phyloP scores from a whole-genome alignment of 1,139 yeast genomes.

The Hemisphaericaspora xylofermentans region DNA sequence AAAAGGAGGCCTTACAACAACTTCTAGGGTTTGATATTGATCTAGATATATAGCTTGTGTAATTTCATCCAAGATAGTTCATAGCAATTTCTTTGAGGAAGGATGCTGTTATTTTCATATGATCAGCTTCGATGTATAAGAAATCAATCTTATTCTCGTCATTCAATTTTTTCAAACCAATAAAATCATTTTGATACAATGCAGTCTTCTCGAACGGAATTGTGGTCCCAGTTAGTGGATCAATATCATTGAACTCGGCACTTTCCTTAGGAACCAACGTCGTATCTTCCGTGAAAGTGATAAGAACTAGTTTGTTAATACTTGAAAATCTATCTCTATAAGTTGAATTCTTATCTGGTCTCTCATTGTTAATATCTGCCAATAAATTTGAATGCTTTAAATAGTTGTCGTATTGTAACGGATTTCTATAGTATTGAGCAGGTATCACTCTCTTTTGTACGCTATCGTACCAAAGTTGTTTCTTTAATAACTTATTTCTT shows the following conservation, averaged over 20 bases:
- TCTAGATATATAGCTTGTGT: slow-evolving; percentile 10
- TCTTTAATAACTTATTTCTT: slow-evolving; percentile 54
- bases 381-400: slow-evolving; percentile 52
- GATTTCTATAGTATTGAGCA: slow-evolving; percentile 75
- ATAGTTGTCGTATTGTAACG: slow-evolving; percentile 46
- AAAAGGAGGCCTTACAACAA: slow-evolving; percentile 7
- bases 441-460: slow-evolving; percentile 62
- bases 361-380: slow-evolving; percentile 69
- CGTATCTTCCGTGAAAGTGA: slow-evolving; percentile 59
- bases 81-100: slow-evolving; percentile 41
- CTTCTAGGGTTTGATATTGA: slow-evolving; percentile 11
- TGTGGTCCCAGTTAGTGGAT: slow-evolving; percentile 38
- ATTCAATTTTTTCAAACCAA: slow-evolving; percentile 57
- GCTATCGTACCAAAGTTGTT: slow-evolving; percentile 58
- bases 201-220: slow-evolving; percentile 51
- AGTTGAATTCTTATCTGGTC: slow-evolving; percentile 21
- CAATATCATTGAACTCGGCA: slow-evolving; percentile 63
- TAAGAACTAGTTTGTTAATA: slow-evolving; percentile 56
- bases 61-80: slow-evolving; percentile 30
- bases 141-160: slow-evolving; percentile 47
- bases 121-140: slow-evolving; percentile 55
- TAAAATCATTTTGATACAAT: slow-evolving; percentile 50
- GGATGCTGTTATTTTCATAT: slow-evolving; percentile 60
- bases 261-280: slow-evolving; percentile 74
- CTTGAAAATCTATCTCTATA: slow-evolving; percentile 43